Evolutionary conservation across 306 rosid genomes (phyloP), one percentile per base, ranked within the genome.

Genomic region (Quercus suber): DNA sequence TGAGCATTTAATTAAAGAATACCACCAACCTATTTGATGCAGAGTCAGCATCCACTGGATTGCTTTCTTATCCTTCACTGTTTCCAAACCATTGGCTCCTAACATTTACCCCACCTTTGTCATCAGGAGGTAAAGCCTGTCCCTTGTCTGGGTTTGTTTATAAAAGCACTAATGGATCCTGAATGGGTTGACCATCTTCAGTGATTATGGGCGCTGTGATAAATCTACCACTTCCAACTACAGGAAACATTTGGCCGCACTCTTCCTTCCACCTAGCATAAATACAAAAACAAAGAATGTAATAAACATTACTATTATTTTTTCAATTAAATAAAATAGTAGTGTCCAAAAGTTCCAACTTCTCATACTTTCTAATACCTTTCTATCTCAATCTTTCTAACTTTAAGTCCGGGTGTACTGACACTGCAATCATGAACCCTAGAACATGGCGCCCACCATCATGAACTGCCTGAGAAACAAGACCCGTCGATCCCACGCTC

Each of bases 381-480:
- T 69, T 73, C 49, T 5, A 53, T 23, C 11, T 75, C 20, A 11
- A 13, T 37, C 79, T 72, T 65, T 80, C 76, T 52, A 58, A 84
- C 73, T n/a, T 75, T 27, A 71, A 74, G 43, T 53, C 30, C 3
- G 64, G 73, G 59, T 25, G 57, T 71, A 8, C 71, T 80, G 78
- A 71, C 78, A 76, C 4, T 70, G 86, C 73, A 64, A 37, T n/a
- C n/a, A n/a, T n/a, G 69, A 83, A 96, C 99, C 99, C 98, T 79
- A 96, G 88, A 85, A 96, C 99, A 93, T 96, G 98, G 73, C 98
- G 99, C 76, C 99, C 99, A 74, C 99, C 99, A 96, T 96, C 99
- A 96, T 93, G 99, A 87, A 93, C 99, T 35, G 98, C 99, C 93
- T 91, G 98, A 84, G 99, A 96, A 91, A 96, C 94, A 27, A 96